Evolutionary conservation across 2,329 filamentous ascomycete species (phyloP), one percentile per base, ranked within the genome.

Genomic region (Fusarium sp.): DNA sequence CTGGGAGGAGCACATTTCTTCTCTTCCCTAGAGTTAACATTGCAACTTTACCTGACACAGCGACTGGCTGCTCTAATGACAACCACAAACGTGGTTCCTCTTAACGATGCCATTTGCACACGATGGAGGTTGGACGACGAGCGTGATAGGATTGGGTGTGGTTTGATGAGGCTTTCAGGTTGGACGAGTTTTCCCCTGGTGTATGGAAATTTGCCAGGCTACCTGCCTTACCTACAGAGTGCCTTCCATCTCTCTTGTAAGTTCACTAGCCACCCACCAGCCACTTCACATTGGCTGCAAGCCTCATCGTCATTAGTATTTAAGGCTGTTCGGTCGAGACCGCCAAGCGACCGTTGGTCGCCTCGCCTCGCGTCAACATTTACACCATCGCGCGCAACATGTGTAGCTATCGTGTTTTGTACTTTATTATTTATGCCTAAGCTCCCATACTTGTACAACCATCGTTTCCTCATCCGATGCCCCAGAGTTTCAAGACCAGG

Each of bases 361-460:
- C 23, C 11, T n/a, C 14, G 10, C n/a, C 23, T 35, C 33, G 2
- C 19, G 9, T 14, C 4, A 3, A 35, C 21, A 10, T 10, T 15
- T 6, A 13, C 13, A 14, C 4, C 17, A 38, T 38, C 8, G 6
- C 11, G 19, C 25, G 17, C 5, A 31, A 14, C 8, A 39, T 9
- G n/a, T n/a, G n/a, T 32, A 27, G 19, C 38, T 39, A 44, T 35
- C 27, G 9, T 60, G 47, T 55, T 52, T 67, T 62, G 33, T 50
- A 49, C 41, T 62, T 66, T 56, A 45, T 68, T 68, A 63, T 55
- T 67, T 49, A 49, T 49, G 38, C 57, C 53, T 36, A 49, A 61
- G 57, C 50, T 62, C 62, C 57, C 57, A 54, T 69, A 67, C 54
- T 67, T 66, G 69, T 74, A 73, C 70, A 73, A 67, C 63, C 67